Conservation (phyloP, 345 rosid species). For the Eucalyptus pauciflora region DNA sequence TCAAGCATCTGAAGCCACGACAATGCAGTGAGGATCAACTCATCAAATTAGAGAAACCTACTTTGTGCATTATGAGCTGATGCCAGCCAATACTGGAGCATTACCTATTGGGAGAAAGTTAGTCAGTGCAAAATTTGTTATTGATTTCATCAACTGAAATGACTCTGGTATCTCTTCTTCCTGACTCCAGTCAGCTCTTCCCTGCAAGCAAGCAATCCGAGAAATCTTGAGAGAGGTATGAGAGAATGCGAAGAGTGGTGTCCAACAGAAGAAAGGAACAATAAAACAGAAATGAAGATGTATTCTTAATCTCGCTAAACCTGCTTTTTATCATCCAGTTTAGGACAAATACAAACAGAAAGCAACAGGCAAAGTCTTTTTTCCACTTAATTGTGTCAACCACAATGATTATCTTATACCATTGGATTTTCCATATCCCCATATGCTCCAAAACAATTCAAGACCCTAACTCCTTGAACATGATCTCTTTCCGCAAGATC, state of each 20-base stretch:
- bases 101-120: constrained; percentile 16
- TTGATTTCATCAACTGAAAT: not conserved
- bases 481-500: not conserved
- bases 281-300: not conserved
- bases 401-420: not conserved
- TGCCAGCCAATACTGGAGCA: not conserved
- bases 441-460: not conserved
- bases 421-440: not conserved
- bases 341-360: not conserved
- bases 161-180: not conserved
- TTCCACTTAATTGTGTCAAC: not conserved
- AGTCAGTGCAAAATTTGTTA: not conserved
- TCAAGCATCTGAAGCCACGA: not conserved
- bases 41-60: not conserved
- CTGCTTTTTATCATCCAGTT: not conserved
- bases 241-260: not conserved
- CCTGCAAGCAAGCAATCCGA: not conserved
- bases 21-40: not conserved
- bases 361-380: not conserved
- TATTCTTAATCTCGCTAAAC: not conserved
- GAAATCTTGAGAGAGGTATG: not conserved
- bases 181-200: not conserved
- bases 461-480: not conserved
- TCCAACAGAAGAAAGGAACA: not conserved
- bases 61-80: not conserved